A percentile compares a stretch with the other conserved stretches of the same genome.
These are phyloP conservation scores for Gnomoniopsis smithogilvyi DNA, from an alignment of 2,329 filamentous ascomycete genomes.

Conservation along the genomic window DNA sequence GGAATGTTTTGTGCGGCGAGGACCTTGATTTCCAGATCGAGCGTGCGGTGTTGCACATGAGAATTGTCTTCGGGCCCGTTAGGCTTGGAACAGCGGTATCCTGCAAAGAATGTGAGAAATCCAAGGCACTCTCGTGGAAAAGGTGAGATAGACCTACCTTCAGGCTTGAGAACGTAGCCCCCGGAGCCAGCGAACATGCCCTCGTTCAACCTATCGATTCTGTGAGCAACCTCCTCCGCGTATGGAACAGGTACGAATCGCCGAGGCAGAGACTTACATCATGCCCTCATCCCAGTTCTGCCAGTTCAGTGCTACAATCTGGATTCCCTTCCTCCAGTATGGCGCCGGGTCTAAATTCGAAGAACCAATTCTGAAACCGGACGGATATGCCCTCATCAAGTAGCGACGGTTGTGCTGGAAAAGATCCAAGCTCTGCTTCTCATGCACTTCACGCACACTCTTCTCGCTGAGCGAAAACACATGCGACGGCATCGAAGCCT, in stretches of 20 bases:
- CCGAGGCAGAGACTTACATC: constrained; percentile 52
- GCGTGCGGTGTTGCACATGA: constrained; percentile 48
- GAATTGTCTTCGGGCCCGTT: constrained; percentile 28
- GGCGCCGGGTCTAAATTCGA: constrained; percentile 82
- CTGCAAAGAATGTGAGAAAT: constrained; percentile 16
- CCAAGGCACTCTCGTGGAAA: not conserved
- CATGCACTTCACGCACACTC: constrained; percentile 59
- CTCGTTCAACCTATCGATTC: constrained; percentile 60
- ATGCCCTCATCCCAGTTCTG: constrained; percentile 87
- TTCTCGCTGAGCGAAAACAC: constrained; percentile 68
- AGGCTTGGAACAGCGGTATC: constrained; percentile 36
- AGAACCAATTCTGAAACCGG: constrained; percentile 74
- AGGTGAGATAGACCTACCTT: constrained; percentile 40
- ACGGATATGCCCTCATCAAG: constrained; percentile 86
- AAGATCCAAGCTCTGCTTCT: constrained; percentile 48
- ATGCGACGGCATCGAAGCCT: constrained; percentile 61
- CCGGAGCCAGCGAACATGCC: constrained; percentile 82
- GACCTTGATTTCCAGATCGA: constrained; percentile 71
- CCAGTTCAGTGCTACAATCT: constrained; percentile 93
- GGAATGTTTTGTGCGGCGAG: constrained; percentile 75
- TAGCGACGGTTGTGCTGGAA: constrained; percentile 80
- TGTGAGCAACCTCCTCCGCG: not conserved
- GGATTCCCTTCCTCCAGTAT: constrained; percentile 86
- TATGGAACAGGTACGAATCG: not conserved
- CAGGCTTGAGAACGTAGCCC: constrained; percentile 86